Base-by-base conservation (phyloP, 2,329 filamentous ascomycete species). In the Epichloe aotearoae region DNA sequence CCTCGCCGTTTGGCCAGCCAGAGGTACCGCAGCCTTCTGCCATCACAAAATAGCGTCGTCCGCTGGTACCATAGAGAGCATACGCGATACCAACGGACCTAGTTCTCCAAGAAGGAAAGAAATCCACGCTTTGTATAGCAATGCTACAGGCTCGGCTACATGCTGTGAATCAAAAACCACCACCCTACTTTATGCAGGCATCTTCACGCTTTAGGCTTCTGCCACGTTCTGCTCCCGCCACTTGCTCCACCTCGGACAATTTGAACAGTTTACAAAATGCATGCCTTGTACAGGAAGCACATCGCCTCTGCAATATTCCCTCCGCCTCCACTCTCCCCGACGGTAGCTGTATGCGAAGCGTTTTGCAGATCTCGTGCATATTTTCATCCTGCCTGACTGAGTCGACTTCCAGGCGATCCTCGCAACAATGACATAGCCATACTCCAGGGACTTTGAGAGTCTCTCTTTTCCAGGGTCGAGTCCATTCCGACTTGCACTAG, bases 361-460 rank as follows among this genome's bases (percentile, higher is more conserved):
- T 3, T 14, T 37, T n/a, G 47, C 10, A 17, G 15, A 14, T 2
- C 23, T 36, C 4, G 14, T 19, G 14, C 17, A 6, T 52, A 3
- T 14, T 23, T 12, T 19, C 12, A 15, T 39, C 36, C 34, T 49
- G 39, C 12, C 52, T 19, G 2, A 37, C 45, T 2, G 11, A 5
- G 8, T 26, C 38, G 10, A 52, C 46, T 1, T 46, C 34, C 20
- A 57, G 45, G 33, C 38, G 50, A 20, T 34, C n/a, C 40, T 52
- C 50, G 44, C 58, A 60, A 14, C 36, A 33, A 4, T 44, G 36
- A 47, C 57, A 60, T 11, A 59, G 54, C 57, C 57, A 58, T 2
- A 55, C 37, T 1, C 58, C 58, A 19, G 40, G 15, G 11, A 14
- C 34, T 14, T 34, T 11, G 14, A 23, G 6, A 34, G 8, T 3